These are phyloP conservation scores for Colletotrichum noveboracense DNA, from an alignment of 2,329 filamentous ascomycete genomes.

Conservation along the genomic window DNA sequence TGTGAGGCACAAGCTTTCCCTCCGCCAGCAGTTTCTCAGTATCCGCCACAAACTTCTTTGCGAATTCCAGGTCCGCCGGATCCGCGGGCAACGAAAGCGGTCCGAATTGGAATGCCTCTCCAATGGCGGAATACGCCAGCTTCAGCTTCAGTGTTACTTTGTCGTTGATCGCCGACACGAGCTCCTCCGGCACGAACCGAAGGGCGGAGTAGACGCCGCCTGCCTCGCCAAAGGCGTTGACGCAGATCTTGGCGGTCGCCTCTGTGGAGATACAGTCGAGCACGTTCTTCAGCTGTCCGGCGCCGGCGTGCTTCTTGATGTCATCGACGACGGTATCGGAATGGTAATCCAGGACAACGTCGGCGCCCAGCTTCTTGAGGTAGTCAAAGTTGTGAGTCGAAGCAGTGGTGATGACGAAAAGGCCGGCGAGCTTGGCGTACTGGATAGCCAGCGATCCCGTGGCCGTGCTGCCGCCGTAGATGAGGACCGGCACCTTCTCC, in stretches of 20 bases:
- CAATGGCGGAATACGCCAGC: conserved; percentile 45
- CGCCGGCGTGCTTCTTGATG: conserved; percentile 27
- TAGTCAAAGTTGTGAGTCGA: conserved; percentile 44
- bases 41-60: conserved; percentile 40
- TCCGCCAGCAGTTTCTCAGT: conserved; percentile 34
- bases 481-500: conserved; percentile 27
- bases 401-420: conserved; percentile 41
- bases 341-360: conserved; percentile 51
- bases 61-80: conserved; percentile 39
- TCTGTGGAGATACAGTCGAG: conserved; percentile 39
- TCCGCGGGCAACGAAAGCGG: conserved; percentile 25
- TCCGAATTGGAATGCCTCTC: conserved; percentile 32
- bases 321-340: conserved; percentile 21
- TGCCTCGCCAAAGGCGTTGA: conserved; percentile 28
- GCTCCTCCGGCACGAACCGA: conserved; percentile 37
- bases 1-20: conserved; percentile 38
- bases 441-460: conserved; percentile 59
- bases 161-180: conserved; percentile 46
- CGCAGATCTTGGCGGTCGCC: conserved; percentile 33
- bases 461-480: conserved; percentile 57
- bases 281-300: conserved; percentile 29
- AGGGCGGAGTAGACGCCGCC: conserved; percentile 41
- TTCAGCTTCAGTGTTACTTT: conserved; percentile 30
- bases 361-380: conserved; percentile 48
- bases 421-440: conserved; percentile 45